Evolutionary conservation across 2,329 filamentous ascomycete species (phyloP).

Genomic region (Neonectria magnoliae): DNA sequence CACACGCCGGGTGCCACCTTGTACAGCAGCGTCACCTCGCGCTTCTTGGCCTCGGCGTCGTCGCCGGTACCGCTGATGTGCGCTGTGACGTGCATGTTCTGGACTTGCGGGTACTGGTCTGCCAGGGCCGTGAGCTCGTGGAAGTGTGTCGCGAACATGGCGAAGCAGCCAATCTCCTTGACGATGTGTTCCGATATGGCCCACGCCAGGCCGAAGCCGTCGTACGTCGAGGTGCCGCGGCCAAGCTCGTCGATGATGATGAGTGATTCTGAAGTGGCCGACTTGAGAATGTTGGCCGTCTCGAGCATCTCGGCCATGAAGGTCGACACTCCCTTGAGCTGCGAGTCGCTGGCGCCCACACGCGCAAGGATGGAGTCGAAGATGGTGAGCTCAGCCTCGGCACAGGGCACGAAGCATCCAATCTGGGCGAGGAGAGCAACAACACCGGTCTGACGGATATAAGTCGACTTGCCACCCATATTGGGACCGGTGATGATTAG

Average conservation of each 20-base stretch:
- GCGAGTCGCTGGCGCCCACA: constrained; percentile 94
- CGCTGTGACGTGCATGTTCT: constrained; percentile 94
- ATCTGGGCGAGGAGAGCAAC: constrained; percentile 98
- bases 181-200: constrained; percentile 98
- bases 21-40: constrained; percentile 94
- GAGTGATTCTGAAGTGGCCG: constrained; percentile 90
- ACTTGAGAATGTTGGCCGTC: constrained; percentile 98
- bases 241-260: constrained; percentile 99
- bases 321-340: constrained; percentile 96
- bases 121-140: constrained; percentile 94
- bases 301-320: constrained; percentile 99
- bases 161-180: constrained; percentile 92
- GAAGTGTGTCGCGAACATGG: constrained; percentile 97
- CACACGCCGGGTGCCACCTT: constrained; percentile 96
- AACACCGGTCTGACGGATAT: constrained; percentile 96
- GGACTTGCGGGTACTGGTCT: constrained; percentile 86
- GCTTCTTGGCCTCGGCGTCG: constrained; percentile 59
- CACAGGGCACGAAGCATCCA: constrained; percentile 94
- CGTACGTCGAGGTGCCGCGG: constrained; percentile 96
- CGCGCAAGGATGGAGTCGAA: constrained; percentile 97
- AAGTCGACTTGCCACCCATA: constrained; percentile 99
- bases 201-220: constrained; percentile 98
- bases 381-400: constrained; percentile 89
- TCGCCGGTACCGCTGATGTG: constrained; percentile 74
- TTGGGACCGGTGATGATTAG: constrained; percentile 97